Percentiles rank a stretch among this genome's conserved stretches.
These are phyloP conservation scores for Cerioporus squamosus DNA, from an alignment of 1,284 basidiomycete species.

Conservation along the genomic window DNA sequence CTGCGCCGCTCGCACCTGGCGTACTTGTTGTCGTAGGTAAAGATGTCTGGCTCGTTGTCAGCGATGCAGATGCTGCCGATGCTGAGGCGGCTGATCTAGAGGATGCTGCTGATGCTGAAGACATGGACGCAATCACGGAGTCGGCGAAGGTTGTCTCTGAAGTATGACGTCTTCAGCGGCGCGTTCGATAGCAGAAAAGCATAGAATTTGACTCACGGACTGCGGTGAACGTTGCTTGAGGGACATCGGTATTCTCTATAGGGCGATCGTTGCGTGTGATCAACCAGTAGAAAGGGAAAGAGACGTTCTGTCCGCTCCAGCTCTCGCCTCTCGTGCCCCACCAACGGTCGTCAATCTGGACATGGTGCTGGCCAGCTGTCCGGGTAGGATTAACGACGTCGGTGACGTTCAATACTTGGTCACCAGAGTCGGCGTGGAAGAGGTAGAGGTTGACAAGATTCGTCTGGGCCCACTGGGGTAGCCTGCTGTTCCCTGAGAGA, in stretches of 20 bases:
- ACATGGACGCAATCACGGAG: conserved; percentile 58
- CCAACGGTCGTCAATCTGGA: conserved; percentile 75
- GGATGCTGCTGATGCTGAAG: conserved; percentile 45
- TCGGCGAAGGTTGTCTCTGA: conserved; percentile 76
- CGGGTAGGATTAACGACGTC: conserved; percentile 53
- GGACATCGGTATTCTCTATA: conserved; percentile 57
- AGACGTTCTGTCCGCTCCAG: conserved; percentile 56
- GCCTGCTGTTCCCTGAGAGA: conserved; percentile 53
- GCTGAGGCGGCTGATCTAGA: conserved; percentile 35
- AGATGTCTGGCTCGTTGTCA: neutral
- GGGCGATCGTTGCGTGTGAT: conserved; percentile 57
- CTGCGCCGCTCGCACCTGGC: neutral
- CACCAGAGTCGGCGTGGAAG: conserved; percentile 64
- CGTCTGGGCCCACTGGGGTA: conserved; percentile 47
- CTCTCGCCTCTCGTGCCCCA: conserved; percentile 58
- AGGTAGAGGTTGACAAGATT: conserved; percentile 71
- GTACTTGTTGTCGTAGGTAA: conserved; percentile 3
- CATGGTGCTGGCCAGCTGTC: conserved; percentile 55
- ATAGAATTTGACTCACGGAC: conserved; percentile 61
- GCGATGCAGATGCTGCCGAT: neutral
- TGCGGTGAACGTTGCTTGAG: conserved; percentile 74
- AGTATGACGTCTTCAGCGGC: neutral
- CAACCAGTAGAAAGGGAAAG: conserved; percentile 76
- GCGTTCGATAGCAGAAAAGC: neutral
- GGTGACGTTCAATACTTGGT: conserved; percentile 47